Conservation (phyloP, 2,329 filamentous ascomycete species). For the Ophidiomyces ophidiicola region DNA sequence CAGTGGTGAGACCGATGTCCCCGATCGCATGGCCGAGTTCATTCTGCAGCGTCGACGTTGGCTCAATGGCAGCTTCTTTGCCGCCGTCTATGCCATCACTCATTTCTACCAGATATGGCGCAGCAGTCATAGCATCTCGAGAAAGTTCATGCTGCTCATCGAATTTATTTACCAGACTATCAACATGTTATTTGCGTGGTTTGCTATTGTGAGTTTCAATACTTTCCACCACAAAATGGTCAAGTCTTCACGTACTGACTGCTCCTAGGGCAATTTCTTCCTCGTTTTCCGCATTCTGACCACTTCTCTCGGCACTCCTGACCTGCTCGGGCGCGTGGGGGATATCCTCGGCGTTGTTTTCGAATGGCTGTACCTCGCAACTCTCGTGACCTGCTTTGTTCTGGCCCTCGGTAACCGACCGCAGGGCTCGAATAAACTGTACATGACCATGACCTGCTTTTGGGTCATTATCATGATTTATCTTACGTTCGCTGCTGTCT, state of each 20-base stretch:
- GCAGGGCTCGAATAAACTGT: constrained; percentile 83
- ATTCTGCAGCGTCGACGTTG: constrained; percentile 92
- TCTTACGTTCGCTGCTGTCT: constrained; percentile 86
- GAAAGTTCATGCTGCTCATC: constrained; percentile 80
- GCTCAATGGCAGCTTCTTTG: constrained; percentile 98
- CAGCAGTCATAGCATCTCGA: constrained; percentile 73
- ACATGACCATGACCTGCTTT: constrained; percentile 96
- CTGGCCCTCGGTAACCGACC: constrained; percentile 88
- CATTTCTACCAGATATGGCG: constrained; percentile 96
- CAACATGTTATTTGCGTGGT: constrained; percentile 98
- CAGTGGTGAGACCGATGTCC: constrained; percentile 92
- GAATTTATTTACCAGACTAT: constrained; percentile 89
- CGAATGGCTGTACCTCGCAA: constrained; percentile 89
- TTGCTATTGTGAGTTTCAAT: constrained; percentile 58
- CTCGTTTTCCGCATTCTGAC: constrained; percentile 96
- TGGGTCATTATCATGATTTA: constrained; percentile 95
- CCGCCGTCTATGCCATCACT: constrained; percentile 83
- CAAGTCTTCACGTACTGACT: background rate
- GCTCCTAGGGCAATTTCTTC: constrained; percentile 76
- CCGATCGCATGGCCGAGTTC: constrained; percentile 84
- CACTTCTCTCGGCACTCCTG: constrained; percentile 58
- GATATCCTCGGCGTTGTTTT: constrained; percentile 78
- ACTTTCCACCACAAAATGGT: background rate
- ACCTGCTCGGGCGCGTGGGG: constrained; percentile 64
- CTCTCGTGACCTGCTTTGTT: constrained; percentile 87